Base-by-base conservation (phyloP, 345 rosid genomes). In the Nephelium lappaceum region DNA sequence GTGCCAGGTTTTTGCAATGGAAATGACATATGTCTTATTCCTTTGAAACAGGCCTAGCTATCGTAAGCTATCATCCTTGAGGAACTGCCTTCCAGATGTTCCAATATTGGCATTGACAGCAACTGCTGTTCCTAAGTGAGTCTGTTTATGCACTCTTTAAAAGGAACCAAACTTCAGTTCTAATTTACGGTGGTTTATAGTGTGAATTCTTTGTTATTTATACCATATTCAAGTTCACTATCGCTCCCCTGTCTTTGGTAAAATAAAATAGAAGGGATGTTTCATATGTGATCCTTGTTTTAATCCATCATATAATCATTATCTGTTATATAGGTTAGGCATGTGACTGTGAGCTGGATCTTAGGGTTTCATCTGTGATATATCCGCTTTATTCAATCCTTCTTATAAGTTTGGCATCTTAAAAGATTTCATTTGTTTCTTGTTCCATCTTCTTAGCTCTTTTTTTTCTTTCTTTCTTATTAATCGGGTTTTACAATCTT, bases 41-140 rank as follows among this genome's bases (percentile, higher is more conserved):
- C 6, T 67, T 67, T 72, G n/a, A 75, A 76, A 47, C 86, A 93
- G 99, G 82, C 97, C 98, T 80, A 88, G 91, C 80, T 96, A 94
- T 81, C 91, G 93, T 74, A 91, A 93, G 83, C 97, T 96, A 79
- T 96, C 98, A 69, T 87, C 94, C 81, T 80, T 94, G 82, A 88
- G 98, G 85, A 89, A 80, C 76, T 84, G 63, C 78, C 80, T 96
- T 75, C 88, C 94, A 41, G 97, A 91, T 83, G 91, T 94, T 71
- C 97, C 99, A 62, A 77, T 94, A 73, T 79, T 96, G 90, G 98
- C 99, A 49, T 85, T 94, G 84, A 96, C 99, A 2, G 99, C 97
- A 70, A 94, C 99, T 80, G 99, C 99, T 82, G 93, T 83, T 88
- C 98, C 97, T 11, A 93, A 91, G 99, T 96, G 73, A 78, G 95